These are phyloP conservation scores for Cercospora sesami DNA, from an alignment of 2,329 filamentous ascomycete species.

Conservation along the genomic window DNA sequence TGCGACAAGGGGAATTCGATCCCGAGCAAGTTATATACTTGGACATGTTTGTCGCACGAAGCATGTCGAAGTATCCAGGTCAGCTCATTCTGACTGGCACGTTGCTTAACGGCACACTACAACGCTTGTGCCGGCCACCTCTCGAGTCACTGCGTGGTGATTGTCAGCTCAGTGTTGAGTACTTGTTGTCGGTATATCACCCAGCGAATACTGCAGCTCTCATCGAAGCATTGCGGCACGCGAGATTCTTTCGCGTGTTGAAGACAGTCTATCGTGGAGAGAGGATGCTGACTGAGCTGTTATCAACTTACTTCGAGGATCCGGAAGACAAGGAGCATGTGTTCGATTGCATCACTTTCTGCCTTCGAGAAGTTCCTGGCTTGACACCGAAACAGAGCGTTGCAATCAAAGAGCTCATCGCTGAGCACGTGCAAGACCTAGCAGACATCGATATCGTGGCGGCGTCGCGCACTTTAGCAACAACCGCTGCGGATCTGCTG, in stretches of 20 bases:
- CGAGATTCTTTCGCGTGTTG: constrained; percentile 84
- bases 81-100: constrained; percentile 89
- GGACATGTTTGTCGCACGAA: constrained; percentile 97
- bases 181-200: constrained; percentile 88
- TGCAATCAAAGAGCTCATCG: constrained; percentile 69
- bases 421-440: constrained; percentile 64
- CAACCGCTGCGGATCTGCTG: constrained; percentile 65
- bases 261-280: constrained; percentile 84
- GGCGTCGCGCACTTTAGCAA: constrained; percentile 65
- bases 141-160: constrained; percentile 80
- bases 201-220: constrained; percentile 76
- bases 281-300: constrained; percentile 73
- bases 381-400: constrained; percentile 69
- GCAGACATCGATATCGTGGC: constrained; percentile 65
- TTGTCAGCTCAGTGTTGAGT: constrained; percentile 95
- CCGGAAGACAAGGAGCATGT: constrained; percentile 70
- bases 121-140: constrained; percentile 81
- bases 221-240: constrained; percentile 74
- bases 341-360: constrained; percentile 77
- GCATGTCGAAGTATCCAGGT: constrained; percentile 93
- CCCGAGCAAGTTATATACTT: constrained; percentile 86
- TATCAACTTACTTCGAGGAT: constrained; percentile 84
- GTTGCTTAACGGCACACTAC: constrained; percentile 75
- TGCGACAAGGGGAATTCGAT: constrained; percentile 75
- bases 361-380: constrained; percentile 64